These are phyloP conservation scores for Clarireedia hainanense DNA, from an alignment of 2,329 filamentous ascomycete genomes.

Conservation along the genomic window DNA sequence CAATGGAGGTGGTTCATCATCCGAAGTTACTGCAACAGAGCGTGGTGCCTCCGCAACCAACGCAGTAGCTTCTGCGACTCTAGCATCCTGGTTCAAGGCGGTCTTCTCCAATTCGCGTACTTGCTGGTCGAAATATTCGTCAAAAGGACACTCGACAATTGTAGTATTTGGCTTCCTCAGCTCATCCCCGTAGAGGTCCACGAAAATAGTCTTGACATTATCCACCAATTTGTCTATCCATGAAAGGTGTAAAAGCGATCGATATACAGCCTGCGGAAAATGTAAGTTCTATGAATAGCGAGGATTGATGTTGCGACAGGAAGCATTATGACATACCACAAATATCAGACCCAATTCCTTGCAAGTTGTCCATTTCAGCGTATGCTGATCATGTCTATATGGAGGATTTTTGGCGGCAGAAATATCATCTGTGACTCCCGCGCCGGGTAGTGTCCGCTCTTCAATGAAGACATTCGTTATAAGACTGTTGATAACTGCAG, in stretches of 20 bases:
- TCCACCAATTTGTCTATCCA: conserved; percentile 98
- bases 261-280: conserved; percentile 73
- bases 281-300: background rate
- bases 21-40: conserved; percentile 16
- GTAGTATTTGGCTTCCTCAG: conserved; percentile 74
- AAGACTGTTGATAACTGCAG: conserved; percentile 83
- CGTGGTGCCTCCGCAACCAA: conserved; percentile 19
- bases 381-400: conserved; percentile 90
- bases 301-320: background rate
- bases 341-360: conserved; percentile 95
- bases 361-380: conserved; percentile 83
- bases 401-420: conserved; percentile 59
- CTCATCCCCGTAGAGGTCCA: conserved; percentile 83
- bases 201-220: conserved; percentile 86
- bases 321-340: conserved; percentile 50
- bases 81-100: conserved; percentile 29
- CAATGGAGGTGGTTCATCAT: conserved; percentile 44
- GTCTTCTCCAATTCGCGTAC: conserved; percentile 69
- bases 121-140: conserved; percentile 91
- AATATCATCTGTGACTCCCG: conserved; percentile 50
- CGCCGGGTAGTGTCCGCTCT: conserved; percentile 61
- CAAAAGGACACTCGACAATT: conserved; percentile 75
- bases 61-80: conserved; percentile 20
- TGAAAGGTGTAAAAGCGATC: conserved; percentile 85
- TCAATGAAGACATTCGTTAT: conserved; percentile 98